These are phyloP conservation scores for Phialophora tarda DNA, from an alignment of 2,329 filamentous ascomycete species.

Conservation along the genomic window DNA sequence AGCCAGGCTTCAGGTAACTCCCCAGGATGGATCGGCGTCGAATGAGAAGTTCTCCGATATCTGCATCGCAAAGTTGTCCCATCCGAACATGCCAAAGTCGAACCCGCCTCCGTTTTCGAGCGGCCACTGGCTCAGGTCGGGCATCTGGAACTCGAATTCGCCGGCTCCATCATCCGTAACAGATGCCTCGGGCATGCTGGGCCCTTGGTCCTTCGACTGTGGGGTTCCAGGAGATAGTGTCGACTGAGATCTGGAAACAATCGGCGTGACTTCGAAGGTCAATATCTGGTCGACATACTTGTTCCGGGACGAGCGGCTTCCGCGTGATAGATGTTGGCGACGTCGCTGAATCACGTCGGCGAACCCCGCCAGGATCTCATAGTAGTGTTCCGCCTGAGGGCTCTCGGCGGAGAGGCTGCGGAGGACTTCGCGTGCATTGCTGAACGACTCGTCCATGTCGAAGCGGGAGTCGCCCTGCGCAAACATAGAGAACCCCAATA, in stretches of 20 bases:
- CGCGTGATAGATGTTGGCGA: slow-evolving; percentile 45
- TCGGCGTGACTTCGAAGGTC: slow-evolving; percentile 40
- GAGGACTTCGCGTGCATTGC: slow-evolving; percentile 58
- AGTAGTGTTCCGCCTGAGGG: slow-evolving; percentile 63
- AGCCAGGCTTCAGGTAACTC: slow-evolving; percentile 5
- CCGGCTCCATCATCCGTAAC: slow-evolving; percentile 6
- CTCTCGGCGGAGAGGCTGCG: slow-evolving; percentile 56
- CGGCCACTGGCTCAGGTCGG: slow-evolving; percentile 13
- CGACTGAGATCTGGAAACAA: slow-evolving; percentile 15
- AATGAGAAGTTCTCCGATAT: slow-evolving; percentile 33
- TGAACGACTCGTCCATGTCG: slow-evolving; percentile 58
- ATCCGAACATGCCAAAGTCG: slow-evolving; percentile 33
- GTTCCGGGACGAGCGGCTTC: slow-evolving; percentile 40
- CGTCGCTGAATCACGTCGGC: slow-evolving; percentile 54
- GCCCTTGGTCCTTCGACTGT: neutral
- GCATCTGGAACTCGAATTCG: slow-evolving; percentile 16
- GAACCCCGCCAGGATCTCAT: slow-evolving; percentile 59
- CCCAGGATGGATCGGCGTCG: slow-evolving; percentile 18
- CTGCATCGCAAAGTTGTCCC: slow-evolving; percentile 36
- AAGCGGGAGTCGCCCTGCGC: slow-evolving; percentile 54
- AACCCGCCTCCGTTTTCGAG: slow-evolving; percentile 29
- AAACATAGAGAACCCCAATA: slow-evolving; percentile 64
- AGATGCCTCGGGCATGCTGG: neutral
- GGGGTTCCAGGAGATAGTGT: slow-evolving; percentile 14
- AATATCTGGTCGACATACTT: slow-evolving; percentile 48